phyloP scores from a whole-genome alignment of 2,329 filamentous ascomycete species.

The Gaeumannomyces tritici region DNA sequence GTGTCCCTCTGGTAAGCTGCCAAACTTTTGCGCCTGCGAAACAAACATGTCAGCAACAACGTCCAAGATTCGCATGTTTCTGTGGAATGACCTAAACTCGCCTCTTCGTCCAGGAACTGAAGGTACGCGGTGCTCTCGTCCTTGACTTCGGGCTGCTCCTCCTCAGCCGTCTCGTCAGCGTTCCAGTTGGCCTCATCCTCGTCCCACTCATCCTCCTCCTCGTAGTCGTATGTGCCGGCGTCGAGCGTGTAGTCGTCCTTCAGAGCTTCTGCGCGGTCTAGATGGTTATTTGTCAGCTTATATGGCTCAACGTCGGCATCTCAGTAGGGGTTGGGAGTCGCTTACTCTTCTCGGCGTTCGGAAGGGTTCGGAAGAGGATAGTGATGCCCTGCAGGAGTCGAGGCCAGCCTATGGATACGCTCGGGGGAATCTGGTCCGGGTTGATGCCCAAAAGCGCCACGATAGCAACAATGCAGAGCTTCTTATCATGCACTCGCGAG shows the following conservation, averaged over 20 bases:
- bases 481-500: conserved; percentile 94
- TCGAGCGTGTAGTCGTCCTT: conserved; percentile 77
- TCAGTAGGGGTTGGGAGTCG: no score
- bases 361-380: conserved; percentile 83
- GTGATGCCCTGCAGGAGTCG: conserved; percentile 76
- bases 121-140: conserved; percentile 93
- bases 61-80: conserved; percentile 3
- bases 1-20: conserved; percentile 47
- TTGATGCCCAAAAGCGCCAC: conserved; percentile 72
- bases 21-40: conserved; percentile 69
- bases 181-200: conserved; percentile 78
- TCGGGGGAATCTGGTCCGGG: conserved; percentile 76
- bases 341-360: conserved; percentile 75
- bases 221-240: conserved; percentile 47
- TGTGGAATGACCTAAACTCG: conserved; percentile 23
- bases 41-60: conserved; percentile 12
- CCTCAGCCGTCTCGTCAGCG: conserved; percentile 58
- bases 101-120: conserved; percentile 90
- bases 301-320: no score
- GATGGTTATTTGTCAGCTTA: conserved; percentile 14
- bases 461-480: conserved; percentile 92
- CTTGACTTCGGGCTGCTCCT: conserved; percentile 55
- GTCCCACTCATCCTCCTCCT: conserved; percentile 71
- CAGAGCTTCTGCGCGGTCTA: conserved; percentile 82
- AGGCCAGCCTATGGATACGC: conserved; percentile 92